phyloP scores from a whole-genome alignment of 441 rosid species.

The Dalechampia spathulata region DNA sequence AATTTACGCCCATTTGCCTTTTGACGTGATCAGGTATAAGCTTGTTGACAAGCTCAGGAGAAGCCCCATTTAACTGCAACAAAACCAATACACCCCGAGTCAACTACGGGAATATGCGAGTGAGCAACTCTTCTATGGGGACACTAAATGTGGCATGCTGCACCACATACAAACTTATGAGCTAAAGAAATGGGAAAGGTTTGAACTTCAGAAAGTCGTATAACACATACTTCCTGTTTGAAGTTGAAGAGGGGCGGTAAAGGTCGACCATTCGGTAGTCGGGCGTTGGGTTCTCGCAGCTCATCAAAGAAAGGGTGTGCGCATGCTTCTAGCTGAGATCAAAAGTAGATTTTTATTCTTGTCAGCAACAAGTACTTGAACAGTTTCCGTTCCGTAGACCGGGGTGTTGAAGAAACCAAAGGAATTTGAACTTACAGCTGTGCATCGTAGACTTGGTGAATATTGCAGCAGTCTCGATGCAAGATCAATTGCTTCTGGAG shows the following conservation, averaged over 20 bases:
- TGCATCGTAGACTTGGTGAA: constrained; percentile 80
- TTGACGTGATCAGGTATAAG: constrained; percentile 87
- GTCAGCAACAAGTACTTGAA: not conserved
- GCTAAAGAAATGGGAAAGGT: too few relatives aligned
- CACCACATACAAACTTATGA: too few relatives aligned
- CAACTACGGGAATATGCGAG: too few relatives aligned
- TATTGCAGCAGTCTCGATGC: constrained; percentile 93
- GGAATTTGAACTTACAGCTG: constrained; percentile 53
- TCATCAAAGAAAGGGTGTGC: constrained; percentile 42
- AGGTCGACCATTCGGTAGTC: constrained; percentile 39
- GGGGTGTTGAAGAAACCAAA: not conserved
- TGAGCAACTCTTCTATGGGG: too few relatives aligned
- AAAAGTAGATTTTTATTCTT: not conserved
- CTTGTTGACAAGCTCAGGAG: constrained; percentile 78
- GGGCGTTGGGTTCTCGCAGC: constrained; percentile 37
- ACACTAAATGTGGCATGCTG: not conserved
- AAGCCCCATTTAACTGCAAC: constrained; percentile 58
- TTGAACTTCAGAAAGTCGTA: not conserved
- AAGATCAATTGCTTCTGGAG: constrained; percentile 94
- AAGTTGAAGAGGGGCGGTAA: constrained; percentile 47
- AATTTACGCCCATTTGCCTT: constrained; percentile 62
- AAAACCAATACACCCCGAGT: not conserved
- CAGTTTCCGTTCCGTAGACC: too few relatives aligned
- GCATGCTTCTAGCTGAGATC: constrained; percentile 37
- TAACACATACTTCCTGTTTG: constrained; percentile 50